Evolutionary conservation across 768 basidiomycete species (phyloP).

Genomic region (Rhodosporidiobolus sp.): DNA sequence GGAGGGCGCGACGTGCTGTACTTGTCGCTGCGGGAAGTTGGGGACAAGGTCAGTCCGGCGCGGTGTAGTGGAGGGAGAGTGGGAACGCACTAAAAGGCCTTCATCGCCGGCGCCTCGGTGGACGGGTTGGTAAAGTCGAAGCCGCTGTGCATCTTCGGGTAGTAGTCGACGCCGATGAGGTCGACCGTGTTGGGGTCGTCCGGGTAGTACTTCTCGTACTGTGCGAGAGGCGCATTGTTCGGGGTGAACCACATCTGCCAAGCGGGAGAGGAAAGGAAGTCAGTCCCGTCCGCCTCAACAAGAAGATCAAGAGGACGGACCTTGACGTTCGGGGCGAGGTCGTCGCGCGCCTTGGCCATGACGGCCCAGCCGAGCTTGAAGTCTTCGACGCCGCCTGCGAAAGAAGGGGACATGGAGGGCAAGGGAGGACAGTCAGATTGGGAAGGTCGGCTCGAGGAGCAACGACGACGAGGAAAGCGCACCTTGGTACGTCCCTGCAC

Average conservation of each 20-base stretch:
- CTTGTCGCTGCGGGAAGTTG: too few relatives aligned
- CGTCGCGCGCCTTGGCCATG: conserved; percentile 34
- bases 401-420: too few relatives aligned
- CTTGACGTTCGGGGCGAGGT: conserved; percentile 39
- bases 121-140: conserved; percentile 12
- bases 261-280: background rate
- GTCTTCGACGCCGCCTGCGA: conserved; percentile 28
- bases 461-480: background rate
- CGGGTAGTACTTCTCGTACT: conserved; percentile 43
- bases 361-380: conserved; percentile 43
- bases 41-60: too few relatives aligned
- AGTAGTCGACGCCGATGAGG: conserved; percentile 41
- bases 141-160: conserved; percentile 22
- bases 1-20: too few relatives aligned
- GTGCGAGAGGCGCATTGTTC: conserved; percentile 20
- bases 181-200: conserved; percentile 38
- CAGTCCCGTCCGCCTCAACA: background rate
- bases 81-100: too few relatives aligned
- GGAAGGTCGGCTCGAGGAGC: background rate
- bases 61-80: too few relatives aligned
- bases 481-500: conserved; percentile 34
- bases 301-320: conserved; percentile 3
- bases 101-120: too few relatives aligned
- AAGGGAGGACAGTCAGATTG: background rate
- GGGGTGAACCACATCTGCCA: conserved; percentile 29